Percentiles rank a stretch among this genome's conserved stretches.
These are phyloP conservation scores for Neoscytalidium dimidiatum DNA, from an alignment of 2,329 filamentous ascomycete species.

Conservation along the genomic window DNA sequence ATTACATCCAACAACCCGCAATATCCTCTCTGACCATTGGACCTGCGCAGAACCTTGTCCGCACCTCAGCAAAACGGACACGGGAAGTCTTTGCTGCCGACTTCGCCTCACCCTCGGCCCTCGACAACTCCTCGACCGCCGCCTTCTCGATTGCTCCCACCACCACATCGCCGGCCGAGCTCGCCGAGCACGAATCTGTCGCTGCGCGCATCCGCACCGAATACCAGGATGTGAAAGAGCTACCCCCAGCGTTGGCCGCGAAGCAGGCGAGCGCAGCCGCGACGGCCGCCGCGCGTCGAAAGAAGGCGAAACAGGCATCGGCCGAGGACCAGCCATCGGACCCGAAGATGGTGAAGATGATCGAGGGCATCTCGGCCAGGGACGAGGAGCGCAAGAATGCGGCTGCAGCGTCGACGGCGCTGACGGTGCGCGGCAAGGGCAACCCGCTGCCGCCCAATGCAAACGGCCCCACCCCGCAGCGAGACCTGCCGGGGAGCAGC, in stretches of 20 bases:
- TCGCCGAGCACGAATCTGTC: conserved; percentile 50
- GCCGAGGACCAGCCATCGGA: conserved; percentile 52
- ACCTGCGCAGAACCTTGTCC: conserved; percentile 26
- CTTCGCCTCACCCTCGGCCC: conserved; percentile 46
- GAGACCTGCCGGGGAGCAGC: conserved; percentile 55
- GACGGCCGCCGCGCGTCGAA: conserved; percentile 62
- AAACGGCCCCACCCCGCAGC: conserved; percentile 55
- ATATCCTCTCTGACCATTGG: background rate
- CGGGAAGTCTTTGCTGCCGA: conserved; percentile 57
- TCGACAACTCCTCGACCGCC: conserved; percentile 43
- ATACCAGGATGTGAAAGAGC: conserved; percentile 74
- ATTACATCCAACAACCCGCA: background rate
- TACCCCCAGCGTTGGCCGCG: conserved; percentile 76
- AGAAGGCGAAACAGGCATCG: conserved; percentile 56
- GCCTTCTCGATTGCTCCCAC: conserved; percentile 45
- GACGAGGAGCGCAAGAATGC: conserved; percentile 41
- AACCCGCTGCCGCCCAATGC: conserved; percentile 55
- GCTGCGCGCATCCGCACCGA: conserved; percentile 67
- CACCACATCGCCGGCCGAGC: conserved; percentile 45
- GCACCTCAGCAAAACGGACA: conserved; percentile 55
- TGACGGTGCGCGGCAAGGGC: conserved; percentile 54
- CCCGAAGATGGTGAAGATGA: conserved; percentile 65
- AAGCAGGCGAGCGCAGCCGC: conserved; percentile 69
- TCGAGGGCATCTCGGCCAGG: conserved; percentile 61
- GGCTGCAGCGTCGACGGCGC: conserved; percentile 55